Base-by-base conservation (phyloP, 805 yeast genomes). In the Saccharomycopsis schoenii region DNA sequence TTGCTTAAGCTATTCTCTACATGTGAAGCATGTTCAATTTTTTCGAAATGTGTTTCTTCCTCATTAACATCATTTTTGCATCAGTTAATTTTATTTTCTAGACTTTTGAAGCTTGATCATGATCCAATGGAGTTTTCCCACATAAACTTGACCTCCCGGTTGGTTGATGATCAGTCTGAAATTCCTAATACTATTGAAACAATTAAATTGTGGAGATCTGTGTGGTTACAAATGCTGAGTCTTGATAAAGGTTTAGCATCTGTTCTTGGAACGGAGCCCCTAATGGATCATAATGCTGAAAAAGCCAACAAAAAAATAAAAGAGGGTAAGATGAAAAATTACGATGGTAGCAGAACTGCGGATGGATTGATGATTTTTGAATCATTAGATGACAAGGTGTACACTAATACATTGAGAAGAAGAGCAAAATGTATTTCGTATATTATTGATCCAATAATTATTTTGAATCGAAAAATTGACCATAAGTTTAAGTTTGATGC, bases 91-190 rank as follows among this genome's bases (percentile, higher is more conserved):
- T 29, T n/a, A 19, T 51, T 60, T 62, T 60, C 58, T 58, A 24
- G 19, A 4, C 50, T 58, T 4, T 57, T 63, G 21, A 58, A 56
- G 34, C 24, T 60, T 2, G 47, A 56, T 29, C 42, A 29, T 5
- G 63, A 63, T 43, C 63, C 63, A 11, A 39, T 60, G 56, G 60
- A 59, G 17, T 63, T 29, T 39, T 43, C 59, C 14, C 61, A 61
- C 51, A 29, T 63, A 14, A 42, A 14, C 40, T 55, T 62, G 21
- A 52, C 50, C 4, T 36, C 34, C 6, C 52, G 37, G 12, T 25
- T 25, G 11, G 42, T 40, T 24, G 29, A 21, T 40, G 17, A 40
- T 19, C 17, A 37, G 29, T n/a, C 56, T 17, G 25, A 25, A 19
- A 43, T 55, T 2, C 25, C 52, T 5, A 54, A 37, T 17, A 55